These are phyloP conservation scores for Omphalea diandra DNA, from an alignment of 441 rosid species.

Conservation along the genomic window DNA sequence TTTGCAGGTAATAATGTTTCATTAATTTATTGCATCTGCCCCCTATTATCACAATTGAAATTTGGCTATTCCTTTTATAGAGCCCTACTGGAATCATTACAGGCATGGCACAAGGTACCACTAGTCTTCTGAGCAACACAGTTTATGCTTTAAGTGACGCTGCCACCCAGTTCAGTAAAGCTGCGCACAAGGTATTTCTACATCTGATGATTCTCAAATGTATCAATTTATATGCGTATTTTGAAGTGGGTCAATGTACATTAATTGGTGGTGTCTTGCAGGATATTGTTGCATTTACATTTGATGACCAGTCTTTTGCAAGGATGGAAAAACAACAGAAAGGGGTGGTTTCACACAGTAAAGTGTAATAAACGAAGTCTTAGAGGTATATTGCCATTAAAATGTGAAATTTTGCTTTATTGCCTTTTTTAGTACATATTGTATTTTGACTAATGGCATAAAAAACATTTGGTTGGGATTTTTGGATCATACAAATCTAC, in stretches of 20 bases:
- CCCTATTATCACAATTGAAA: constrained; percentile 17
- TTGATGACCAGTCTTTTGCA: constrained; percentile 86
- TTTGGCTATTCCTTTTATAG: constrained; percentile 41
- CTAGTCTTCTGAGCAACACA: constrained; percentile 90
- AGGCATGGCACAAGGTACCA: constrained; percentile 96
- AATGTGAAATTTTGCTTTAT: constrained; percentile 10
- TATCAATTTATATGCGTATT: constrained; percentile 1
- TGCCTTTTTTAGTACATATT: background rate
- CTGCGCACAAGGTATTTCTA: constrained; percentile 88
- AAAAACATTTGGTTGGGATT: too few species aligned
- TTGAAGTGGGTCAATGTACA: background rate
- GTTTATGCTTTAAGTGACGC: constrained; percentile 95
- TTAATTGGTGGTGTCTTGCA: constrained; percentile 28
- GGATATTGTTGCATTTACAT: constrained; percentile 97
- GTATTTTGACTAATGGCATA: background rate
- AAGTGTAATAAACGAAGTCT: constrained; percentile 89
- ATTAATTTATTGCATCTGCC: constrained; percentile 13
- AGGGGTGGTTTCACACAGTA: constrained; percentile 76
- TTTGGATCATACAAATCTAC: background rate
- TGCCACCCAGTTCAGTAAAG: constrained; percentile 97
- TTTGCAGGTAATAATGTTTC: constrained; percentile 55
- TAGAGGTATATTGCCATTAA: constrained; percentile 60
- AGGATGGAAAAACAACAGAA: constrained; percentile 77
- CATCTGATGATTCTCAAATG: constrained; percentile 19
- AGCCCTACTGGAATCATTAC: constrained; percentile 88